Base-by-base conservation (phyloP, 106 monocot genomes). In the Vanilla planifolia region DNA sequence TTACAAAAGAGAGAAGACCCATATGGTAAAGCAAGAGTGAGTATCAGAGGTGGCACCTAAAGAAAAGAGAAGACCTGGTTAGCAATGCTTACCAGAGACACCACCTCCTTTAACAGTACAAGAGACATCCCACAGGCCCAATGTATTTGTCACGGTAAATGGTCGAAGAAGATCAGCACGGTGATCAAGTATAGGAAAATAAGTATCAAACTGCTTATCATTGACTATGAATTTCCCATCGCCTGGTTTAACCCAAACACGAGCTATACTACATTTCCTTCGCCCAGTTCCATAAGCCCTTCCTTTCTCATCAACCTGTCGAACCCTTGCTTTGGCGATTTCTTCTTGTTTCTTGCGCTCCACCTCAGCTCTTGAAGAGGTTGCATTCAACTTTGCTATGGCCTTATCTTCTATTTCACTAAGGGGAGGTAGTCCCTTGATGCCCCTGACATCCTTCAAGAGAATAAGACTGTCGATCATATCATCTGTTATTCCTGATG, bases 31-130 rank as follows among this genome's bases (percentile, higher is more conserved):
- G n/a, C n/a, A n/a, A n/a, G n/a, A n/a, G n/a, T n/a, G n/a, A n/a
- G n/a, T n/a, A n/a, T n/a, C n/a, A n/a, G n/a, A n/a, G n/a, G n/a
- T n/a, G 5, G 15, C 30, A 32, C 14, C 27, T 29, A 53, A 53
- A 53, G 5, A 53, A 53, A 53, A 2, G n/a, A 30, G 16, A 53
- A 15, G n/a, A 16, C n/a, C 13, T 32, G 22, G 57, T 21, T 57
- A 17, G 33, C 0, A 57, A 57, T 8, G 9, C 20, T 62, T 67
- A 85, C 96, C 96, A 79, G 96, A 87, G 52, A 91, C 68, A 43
- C 96, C 91, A 59, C 91, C 96, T 42, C 96, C 96, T 71, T 91
- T 87, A 5, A 91, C 96, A 55, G 96, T 98, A 71, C 96, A 98
- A 17, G 36, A 73, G 15, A 98, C 73, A 73, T 98, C 79, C 87